Evolutionary conservation across 208 protist genomes (phyloP).

Genomic region (Leptomonas seymouri): DNA sequence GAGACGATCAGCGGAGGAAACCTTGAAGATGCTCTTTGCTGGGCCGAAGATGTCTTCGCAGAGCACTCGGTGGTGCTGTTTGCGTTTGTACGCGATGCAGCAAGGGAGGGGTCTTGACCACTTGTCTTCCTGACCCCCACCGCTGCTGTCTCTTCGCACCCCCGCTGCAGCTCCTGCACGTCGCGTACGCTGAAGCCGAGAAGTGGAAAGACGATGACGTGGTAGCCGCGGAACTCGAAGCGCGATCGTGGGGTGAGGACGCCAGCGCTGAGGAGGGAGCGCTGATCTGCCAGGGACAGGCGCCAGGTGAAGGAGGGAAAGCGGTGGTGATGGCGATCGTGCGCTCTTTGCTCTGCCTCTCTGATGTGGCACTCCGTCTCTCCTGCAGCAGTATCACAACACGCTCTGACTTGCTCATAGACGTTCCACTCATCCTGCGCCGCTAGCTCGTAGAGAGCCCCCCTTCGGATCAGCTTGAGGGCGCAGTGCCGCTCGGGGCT

Average conservation of each 20-base stretch:
- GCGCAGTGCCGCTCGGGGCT: slow-evolving; percentile 36
- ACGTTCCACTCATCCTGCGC: slow-evolving; percentile 52
- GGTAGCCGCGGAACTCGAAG: slow-evolving; percentile 65
- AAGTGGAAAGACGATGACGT: slow-evolving; percentile 60
- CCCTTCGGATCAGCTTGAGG: slow-evolving; percentile 34
- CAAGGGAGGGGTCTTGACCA: background rate
- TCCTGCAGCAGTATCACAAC: slow-evolving; percentile 2
- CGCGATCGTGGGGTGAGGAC: slow-evolving; percentile 26
- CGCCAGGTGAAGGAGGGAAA: background rate
- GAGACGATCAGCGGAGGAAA: slow-evolving; percentile 25
- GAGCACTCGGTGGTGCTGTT: no score
- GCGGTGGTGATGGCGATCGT: background rate
- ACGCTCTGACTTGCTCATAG: slow-evolving; percentile 39
- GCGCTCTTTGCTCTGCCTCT: background rate
- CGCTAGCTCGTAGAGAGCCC: slow-evolving; percentile 43
- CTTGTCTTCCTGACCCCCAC: background rate
- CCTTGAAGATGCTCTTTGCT: slow-evolving; percentile 12
- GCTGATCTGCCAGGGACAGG: slow-evolving; percentile 21
- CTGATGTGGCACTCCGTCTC: background rate
- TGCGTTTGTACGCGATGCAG: no score
- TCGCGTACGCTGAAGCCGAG: slow-evolving; percentile 67
- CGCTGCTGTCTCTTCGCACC: slow-evolving; percentile 13
- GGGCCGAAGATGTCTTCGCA: background rate
- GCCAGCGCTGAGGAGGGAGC: slow-evolving; percentile 7
- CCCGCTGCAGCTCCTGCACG: slow-evolving; percentile 45